phyloP scores from a whole-genome alignment of 2,329 filamentous ascomycete species.

The Fusarium praegraminearum region DNA sequence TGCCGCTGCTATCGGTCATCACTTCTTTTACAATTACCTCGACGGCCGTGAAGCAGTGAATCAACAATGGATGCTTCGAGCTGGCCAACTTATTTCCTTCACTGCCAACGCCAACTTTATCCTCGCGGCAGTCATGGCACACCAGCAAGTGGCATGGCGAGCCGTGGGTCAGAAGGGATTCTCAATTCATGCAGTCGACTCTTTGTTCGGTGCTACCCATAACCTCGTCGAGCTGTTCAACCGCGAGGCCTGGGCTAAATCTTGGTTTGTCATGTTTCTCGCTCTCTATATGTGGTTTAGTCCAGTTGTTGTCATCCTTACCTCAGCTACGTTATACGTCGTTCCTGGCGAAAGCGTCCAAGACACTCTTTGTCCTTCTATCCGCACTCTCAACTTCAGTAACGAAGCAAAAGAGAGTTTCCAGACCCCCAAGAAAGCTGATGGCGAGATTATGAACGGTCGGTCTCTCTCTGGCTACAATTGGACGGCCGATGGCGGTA shows the following conservation, averaged over 20 bases:
- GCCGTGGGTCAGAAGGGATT: slow-evolving; percentile 17
- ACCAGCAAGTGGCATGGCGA: slow-evolving; percentile 32
- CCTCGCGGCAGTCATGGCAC: slow-evolving; percentile 25
- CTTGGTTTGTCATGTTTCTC: slow-evolving; percentile 41
- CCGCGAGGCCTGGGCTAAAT: slow-evolving; percentile 38
- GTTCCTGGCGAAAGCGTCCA: slow-evolving; percentile 2
- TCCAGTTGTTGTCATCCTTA: slow-evolving; percentile 37
- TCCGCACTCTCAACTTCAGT: slow-evolving; percentile 41
- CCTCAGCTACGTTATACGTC: slow-evolving; percentile 35
- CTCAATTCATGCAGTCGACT: slow-evolving; percentile 33
- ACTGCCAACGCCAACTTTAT: slow-evolving; percentile 31
- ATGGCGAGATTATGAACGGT: slow-evolving; percentile 17
- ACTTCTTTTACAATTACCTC: slow-evolving; percentile 23
- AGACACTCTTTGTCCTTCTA: slow-evolving; percentile 20
- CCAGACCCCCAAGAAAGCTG: slow-evolving; percentile 1
- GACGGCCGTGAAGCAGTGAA: slow-evolving; percentile 16
- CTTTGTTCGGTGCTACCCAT: slow-evolving; percentile 34
- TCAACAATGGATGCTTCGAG: slow-evolving; percentile 32
- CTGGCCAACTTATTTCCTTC: slow-evolving; percentile 28
- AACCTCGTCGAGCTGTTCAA: slow-evolving; percentile 33
- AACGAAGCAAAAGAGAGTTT: slow-evolving; percentile 34
- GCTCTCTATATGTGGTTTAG: slow-evolving; percentile 41
- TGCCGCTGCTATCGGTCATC: slow-evolving; percentile 8
- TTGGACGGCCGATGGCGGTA: slow-evolving; percentile 9
- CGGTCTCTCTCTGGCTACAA: slow-evolving; percentile 37